phyloP scores from a whole-genome alignment of 1,139 yeast genomes.

The Debaryomycetaceae sp. region DNA sequence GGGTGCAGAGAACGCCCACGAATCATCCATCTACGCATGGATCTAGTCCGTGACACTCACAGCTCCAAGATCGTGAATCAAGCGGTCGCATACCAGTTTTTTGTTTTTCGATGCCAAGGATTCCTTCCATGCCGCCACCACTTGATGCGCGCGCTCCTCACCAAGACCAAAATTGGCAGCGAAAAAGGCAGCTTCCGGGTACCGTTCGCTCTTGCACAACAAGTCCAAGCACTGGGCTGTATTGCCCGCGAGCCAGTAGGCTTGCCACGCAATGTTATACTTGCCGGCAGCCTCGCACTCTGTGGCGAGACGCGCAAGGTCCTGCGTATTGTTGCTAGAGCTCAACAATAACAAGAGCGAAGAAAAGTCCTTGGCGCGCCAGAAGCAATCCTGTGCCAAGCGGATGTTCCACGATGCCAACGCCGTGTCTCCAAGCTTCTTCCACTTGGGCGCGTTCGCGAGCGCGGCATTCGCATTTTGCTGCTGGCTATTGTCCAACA shows the following conservation, averaged over 20 bases:
- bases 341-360: slow-evolving; percentile 77
- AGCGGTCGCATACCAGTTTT: slow-evolving; percentile 48
- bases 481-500: slow-evolving; percentile 51
- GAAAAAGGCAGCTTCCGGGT: slow-evolving; percentile 77
- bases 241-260: slow-evolving; percentile 82
- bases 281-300: slow-evolving; percentile 62
- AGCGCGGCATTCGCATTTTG: slow-evolving; percentile 27
- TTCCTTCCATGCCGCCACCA: slow-evolving; percentile 59
- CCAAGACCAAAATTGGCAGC: slow-evolving; percentile 64
- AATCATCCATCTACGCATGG: no score
- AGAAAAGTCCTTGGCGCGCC: slow-evolving; percentile 71
- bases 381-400: slow-evolving; percentile 72
- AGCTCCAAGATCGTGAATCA: slow-evolving; percentile 28
- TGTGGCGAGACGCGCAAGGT: slow-evolving; percentile 51
- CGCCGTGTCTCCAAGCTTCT: slow-evolving; percentile 81
- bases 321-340: slow-evolving; percentile 59
- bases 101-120: slow-evolving; percentile 43
- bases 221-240: slow-evolving; percentile 53
- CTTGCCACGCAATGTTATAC: slow-evolving; percentile 85
- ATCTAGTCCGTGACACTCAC: no score
- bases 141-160: slow-evolving; percentile 25
- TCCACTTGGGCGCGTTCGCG: slow-evolving; percentile 58
- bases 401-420: slow-evolving; percentile 67
- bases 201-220: slow-evolving; percentile 58
- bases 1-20: no score